phyloP scores from a whole-genome alignment of 2,329 filamentous ascomycete genomes.

The Elsinoe batatas region DNA sequence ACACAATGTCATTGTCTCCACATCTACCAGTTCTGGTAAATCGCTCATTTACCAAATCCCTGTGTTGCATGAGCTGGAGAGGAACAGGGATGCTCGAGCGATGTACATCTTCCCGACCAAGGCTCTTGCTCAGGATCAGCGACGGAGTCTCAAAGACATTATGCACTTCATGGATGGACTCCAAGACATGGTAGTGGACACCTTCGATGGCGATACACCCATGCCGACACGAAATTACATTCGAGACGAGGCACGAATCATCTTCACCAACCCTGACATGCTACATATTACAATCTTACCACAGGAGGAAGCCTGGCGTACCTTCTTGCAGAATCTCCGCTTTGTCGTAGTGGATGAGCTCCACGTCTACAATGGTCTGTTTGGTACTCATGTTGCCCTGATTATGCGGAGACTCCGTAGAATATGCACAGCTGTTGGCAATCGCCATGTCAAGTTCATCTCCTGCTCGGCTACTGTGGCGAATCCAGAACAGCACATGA shows the following conservation, averaged over 20 bases:
- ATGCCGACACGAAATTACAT: slow-evolving; percentile 70
- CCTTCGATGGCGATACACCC: slow-evolving; percentile 90
- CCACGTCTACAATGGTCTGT: slow-evolving; percentile 91
- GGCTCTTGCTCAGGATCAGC: slow-evolving; percentile 88
- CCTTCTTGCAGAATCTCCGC: slow-evolving; percentile 76
- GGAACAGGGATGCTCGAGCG: slow-evolving; percentile 64
- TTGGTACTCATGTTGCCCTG: slow-evolving; percentile 87
- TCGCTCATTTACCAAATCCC: slow-evolving; percentile 97
- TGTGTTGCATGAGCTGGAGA: slow-evolving; percentile 76
- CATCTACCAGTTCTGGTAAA: slow-evolving; percentile 93
- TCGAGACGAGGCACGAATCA: slow-evolving; percentile 78
- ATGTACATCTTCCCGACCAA: slow-evolving; percentile 99
- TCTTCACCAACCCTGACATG: slow-evolving; percentile 98
- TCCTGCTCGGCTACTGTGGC: slow-evolving; percentile 95
- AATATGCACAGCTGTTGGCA: slow-evolving; percentile 84
- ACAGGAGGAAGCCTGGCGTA: slow-evolving; percentile 80
- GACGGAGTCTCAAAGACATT: slow-evolving; percentile 76
- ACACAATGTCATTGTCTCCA: slow-evolving; percentile 81
- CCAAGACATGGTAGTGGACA: slow-evolving; percentile 71
- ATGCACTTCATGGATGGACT: slow-evolving; percentile 70
- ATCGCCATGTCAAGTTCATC: slow-evolving; percentile 75
- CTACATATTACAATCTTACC: slow-evolving; percentile 88
- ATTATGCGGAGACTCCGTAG: slow-evolving; percentile 85
- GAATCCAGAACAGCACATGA: slow-evolving; percentile 86
- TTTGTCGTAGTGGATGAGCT: slow-evolving; percentile 81